Percentiles rank a stretch among this genome's conserved stretches.
These are phyloP conservation scores for Chimonanthus salicifolius DNA, from an alignment of 164 flowering plant genomes.

Conservation along the genomic window DNA sequence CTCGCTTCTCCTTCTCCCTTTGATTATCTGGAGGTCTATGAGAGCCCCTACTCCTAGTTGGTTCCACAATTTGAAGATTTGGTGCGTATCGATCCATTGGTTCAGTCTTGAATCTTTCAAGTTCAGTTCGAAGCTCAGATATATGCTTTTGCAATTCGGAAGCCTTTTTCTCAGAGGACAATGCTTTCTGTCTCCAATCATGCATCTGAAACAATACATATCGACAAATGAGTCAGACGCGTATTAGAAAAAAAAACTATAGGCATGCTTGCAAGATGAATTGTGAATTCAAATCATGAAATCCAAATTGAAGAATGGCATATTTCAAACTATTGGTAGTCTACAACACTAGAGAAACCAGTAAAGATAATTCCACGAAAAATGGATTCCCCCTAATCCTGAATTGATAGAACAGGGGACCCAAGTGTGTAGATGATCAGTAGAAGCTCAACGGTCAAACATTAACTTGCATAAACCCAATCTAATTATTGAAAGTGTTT, in stretches of 20 bases:
- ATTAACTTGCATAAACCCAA: too few species aligned
- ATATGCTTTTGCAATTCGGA: slow-evolving; percentile 40
- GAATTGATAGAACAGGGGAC: too few species aligned
- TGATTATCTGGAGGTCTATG: slow-evolving; percentile 24
- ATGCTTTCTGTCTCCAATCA: slow-evolving; percentile 69
- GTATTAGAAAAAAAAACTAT: background rate
- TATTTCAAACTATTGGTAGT: too few species aligned
- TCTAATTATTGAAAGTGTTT: too few species aligned
- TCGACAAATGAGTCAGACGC: background rate
- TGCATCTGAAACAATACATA: slow-evolving; percentile 34
- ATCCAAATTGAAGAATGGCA: too few species aligned
- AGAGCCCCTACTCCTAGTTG: slow-evolving; percentile 6
- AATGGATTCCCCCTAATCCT: too few species aligned
- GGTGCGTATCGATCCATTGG: background rate
- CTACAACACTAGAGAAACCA: too few species aligned
- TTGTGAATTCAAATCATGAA: background rate
- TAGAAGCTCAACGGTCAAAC: too few species aligned
- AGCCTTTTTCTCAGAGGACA: slow-evolving; percentile 35
- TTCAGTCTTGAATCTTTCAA: slow-evolving; percentile 23
- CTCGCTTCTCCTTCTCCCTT: slow-evolving; percentile 56
- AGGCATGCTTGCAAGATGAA: background rate
- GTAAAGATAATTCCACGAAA: too few species aligned
- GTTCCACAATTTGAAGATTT: slow-evolving; percentile 1
- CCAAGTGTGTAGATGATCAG: too few species aligned
- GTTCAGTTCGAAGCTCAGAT: slow-evolving; percentile 27